Evolutionary conservation across 257 asterid species (phyloP).

Genomic region (Nicotiana benthamiana): DNA sequence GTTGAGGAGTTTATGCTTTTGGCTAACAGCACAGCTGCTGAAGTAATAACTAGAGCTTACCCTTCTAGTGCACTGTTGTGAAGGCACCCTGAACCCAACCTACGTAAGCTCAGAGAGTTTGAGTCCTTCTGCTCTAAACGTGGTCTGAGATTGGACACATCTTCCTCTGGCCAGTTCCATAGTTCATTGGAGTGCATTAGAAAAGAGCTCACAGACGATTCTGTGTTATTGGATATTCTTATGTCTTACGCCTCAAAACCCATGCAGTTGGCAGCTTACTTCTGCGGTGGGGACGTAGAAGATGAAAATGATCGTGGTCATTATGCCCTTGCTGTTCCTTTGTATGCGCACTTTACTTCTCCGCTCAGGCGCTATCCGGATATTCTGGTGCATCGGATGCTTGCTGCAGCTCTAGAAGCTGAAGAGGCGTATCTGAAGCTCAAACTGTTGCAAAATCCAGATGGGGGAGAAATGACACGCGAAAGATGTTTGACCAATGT

Average conservation of each 20-base stretch:
- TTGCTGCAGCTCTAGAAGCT: constrained; percentile 77
- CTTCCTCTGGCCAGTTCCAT: constrained; percentile 56
- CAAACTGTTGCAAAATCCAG: constrained; percentile 14
- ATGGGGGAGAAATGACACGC: constrained; percentile 14
- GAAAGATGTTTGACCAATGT: constrained; percentile 58
- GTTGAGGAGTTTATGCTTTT: constrained; percentile 89
- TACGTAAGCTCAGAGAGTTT: constrained; percentile 56
- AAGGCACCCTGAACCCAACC: constrained; percentile 80
- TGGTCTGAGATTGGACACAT: constrained; percentile 50
- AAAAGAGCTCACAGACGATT: constrained; percentile 47
- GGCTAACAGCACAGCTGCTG: constrained; percentile 92
- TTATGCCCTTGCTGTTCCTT: constrained; percentile 73
- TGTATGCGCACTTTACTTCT: constrained; percentile 88
- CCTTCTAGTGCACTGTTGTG: constrained; percentile 73
- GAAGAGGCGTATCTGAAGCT: constrained; percentile 50
- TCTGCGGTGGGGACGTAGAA: constrained; percentile 64
- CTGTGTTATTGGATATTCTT: constrained; percentile 53
- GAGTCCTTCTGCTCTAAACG: constrained; percentile 67
- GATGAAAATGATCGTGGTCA: constrained; percentile 47
- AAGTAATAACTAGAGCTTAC: constrained; percentile 75
- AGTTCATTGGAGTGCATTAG: constrained; percentile 51
- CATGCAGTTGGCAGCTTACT: constrained; percentile 80
- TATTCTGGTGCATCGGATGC: constrained; percentile 75
- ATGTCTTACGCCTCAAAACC: constrained; percentile 84
- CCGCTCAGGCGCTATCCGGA: constrained; percentile 89